A percentile compares a stretch with the other conserved stretches of the same genome.
phyloP scores from a whole-genome alignment of 106 monocot genomes.

The Dioscorea dumetorum region DNA sequence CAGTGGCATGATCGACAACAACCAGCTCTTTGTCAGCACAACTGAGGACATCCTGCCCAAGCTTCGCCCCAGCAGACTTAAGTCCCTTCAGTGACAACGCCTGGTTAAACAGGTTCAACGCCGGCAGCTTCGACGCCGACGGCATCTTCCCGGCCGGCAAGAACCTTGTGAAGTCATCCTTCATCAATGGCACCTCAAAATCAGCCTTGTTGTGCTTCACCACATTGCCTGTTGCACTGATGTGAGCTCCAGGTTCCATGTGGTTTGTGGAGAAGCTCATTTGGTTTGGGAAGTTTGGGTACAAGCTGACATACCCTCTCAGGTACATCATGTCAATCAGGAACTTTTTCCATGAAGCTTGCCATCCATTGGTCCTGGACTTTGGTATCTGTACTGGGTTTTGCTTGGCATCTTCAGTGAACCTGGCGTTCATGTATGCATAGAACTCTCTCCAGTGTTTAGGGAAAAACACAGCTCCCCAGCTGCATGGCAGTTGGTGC shows the following conservation, averaged over 20 bases:
- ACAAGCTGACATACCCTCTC: slow-evolving; percentile 86
- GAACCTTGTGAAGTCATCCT: slow-evolving; percentile 63
- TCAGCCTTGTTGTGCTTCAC: slow-evolving; percentile 75
- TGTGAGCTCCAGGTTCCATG: slow-evolving; percentile 98
- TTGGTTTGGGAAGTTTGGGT: slow-evolving; percentile 91
- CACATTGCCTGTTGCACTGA: slow-evolving; percentile 88
- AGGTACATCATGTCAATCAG: slow-evolving; percentile 97
- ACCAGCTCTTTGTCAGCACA: slow-evolving; percentile 53
- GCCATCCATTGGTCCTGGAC: slow-evolving; percentile 93
- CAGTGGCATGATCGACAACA: slow-evolving; percentile 61
- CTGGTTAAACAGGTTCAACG: slow-evolving; percentile 88
- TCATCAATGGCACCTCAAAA: slow-evolving; percentile 89
- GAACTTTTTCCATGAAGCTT: slow-evolving; percentile 97
- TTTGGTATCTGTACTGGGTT: slow-evolving; percentile 90
- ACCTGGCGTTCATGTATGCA: slow-evolving; percentile 79
- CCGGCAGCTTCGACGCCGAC: slow-evolving; percentile 64
- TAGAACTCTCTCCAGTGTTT: slow-evolving; percentile 99
- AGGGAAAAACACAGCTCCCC: slow-evolving; percentile 98
- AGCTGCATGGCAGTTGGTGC: slow-evolving; percentile 95
- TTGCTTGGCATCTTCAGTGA: slow-evolving; percentile 79
- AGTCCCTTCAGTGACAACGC: slow-evolving; percentile 64
- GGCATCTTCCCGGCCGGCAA: slow-evolving; percentile 84
- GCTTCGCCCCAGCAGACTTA: slow-evolving; percentile 90
- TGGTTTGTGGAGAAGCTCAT: slow-evolving; percentile 97
- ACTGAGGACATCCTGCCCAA: slow-evolving; percentile 68